These are phyloP conservation scores for Coemansia sp. DNA, from an alignment of 192 early-diverging fungal genomes.

Conservation along the genomic window DNA sequence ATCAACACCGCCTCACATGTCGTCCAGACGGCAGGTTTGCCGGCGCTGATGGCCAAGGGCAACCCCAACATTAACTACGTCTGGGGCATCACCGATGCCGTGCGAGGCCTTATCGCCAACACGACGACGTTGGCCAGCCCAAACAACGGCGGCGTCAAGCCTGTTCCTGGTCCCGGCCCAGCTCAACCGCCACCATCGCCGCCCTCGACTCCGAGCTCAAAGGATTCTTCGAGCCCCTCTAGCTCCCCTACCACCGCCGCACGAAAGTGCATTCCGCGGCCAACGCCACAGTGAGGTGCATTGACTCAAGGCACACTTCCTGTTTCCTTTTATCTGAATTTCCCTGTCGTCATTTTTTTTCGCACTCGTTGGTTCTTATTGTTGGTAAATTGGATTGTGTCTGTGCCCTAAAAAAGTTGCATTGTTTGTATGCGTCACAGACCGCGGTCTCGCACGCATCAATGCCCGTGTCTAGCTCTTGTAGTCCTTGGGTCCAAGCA, in stretches of 20 bases:
- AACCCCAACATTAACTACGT: slow-evolving; percentile 21
- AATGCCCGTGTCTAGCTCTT: slow-evolving; percentile 23
- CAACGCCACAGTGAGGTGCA: not conserved
- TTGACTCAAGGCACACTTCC: not conserved
- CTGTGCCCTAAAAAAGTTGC: not conserved
- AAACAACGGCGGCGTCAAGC: not conserved
- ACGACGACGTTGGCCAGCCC: slow-evolving; percentile 12
- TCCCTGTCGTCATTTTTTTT: too few relatives aligned
- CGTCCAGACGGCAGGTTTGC: slow-evolving; percentile 7
- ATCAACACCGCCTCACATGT: slow-evolving; percentile 24
- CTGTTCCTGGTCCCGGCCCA: not conserved
- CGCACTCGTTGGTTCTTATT: not conserved
- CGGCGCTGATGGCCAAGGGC: slow-evolving; percentile 6
- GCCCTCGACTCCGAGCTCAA: not conserved
- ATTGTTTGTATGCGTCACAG: not conserved
- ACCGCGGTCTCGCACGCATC: not conserved
- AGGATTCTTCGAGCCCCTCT: not conserved
- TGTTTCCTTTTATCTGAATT: not conserved
- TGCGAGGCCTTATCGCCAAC: slow-evolving; percentile 8
- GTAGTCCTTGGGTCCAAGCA: slow-evolving; percentile 68
- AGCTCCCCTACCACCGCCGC: not conserved
- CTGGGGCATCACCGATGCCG: slow-evolving; percentile 16
- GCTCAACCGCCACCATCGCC: not conserved
- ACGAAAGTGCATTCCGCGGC: slow-evolving; percentile 1
- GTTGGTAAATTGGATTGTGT: not conserved